phyloP scores from a whole-genome alignment of 2,329 filamentous ascomycete genomes.

The Paraconiothyrium sp. region DNA sequence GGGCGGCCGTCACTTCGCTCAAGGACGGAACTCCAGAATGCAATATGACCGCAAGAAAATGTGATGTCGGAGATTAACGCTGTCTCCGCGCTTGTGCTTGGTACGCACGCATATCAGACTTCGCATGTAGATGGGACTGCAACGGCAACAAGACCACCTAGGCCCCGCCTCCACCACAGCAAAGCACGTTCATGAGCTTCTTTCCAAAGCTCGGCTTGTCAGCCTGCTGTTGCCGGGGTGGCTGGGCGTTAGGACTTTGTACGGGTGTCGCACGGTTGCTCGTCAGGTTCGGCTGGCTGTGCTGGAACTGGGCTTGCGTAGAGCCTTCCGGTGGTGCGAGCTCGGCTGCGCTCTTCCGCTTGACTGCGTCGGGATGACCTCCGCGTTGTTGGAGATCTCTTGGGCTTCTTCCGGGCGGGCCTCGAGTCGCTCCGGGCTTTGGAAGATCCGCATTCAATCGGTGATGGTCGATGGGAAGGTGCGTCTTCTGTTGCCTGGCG shows the following conservation, averaged over 20 bases:
- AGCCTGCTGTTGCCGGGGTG: conserved; percentile 68
- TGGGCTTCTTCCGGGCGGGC: conserved; percentile 53
- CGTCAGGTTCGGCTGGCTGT: conserved; percentile 84
- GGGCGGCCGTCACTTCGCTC: conserved; percentile 39
- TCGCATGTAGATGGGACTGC: conserved; percentile 17
- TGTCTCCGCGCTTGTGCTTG: neutral
- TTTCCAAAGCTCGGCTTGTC: conserved; percentile 79
- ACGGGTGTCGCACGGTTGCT: conserved; percentile 68
- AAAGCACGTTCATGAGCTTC: conserved; percentile 91
- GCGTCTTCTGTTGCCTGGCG: conserved; percentile 64
- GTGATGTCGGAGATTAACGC: conserved; percentile 15
- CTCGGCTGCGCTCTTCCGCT: conserved; percentile 82
- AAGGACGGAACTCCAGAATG: conserved; percentile 47
- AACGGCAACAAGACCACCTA: conserved; percentile 17
- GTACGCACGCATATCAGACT: conserved; percentile 16
- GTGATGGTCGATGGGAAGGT: conserved; percentile 54
- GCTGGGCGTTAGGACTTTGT: conserved; percentile 57
- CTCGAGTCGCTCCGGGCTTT: conserved; percentile 70
- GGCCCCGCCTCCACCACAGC: conserved; percentile 69
- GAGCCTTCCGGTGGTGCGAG: conserved; percentile 86
- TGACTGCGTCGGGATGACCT: conserved; percentile 34
- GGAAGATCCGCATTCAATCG: conserved; percentile 60
- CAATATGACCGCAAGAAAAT: conserved; percentile 45
- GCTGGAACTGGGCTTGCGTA: conserved; percentile 96
- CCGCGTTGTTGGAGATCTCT: conserved; percentile 39